A percentile compares a stretch with the other conserved stretches of the same genome.
These are phyloP conservation scores for Extremus antarcticus DNA, from an alignment of 495 filamentous ascomycete species.

Conservation along the genomic window DNA sequence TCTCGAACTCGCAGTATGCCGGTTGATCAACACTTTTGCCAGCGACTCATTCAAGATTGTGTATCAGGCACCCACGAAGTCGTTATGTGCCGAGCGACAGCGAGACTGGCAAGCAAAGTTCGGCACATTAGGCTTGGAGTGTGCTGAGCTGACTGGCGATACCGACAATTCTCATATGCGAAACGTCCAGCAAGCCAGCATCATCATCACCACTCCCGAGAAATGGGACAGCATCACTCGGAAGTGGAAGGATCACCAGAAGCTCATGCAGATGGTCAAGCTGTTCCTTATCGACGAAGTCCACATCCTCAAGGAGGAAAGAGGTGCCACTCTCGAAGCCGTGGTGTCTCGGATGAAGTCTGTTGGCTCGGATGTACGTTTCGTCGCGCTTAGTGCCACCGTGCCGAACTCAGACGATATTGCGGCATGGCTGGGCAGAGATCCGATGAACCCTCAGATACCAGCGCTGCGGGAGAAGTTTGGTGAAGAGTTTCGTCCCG, in stretches of 20 bases:
- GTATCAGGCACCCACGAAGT: constrained; percentile 91
- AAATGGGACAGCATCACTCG: constrained; percentile 98
- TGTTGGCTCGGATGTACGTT: constrained; percentile 74
- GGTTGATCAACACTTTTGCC: constrained; percentile 49
- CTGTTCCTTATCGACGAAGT: constrained; percentile 95
- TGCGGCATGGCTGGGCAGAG: constrained; percentile 80
- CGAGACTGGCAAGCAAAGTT: constrained; percentile 86
- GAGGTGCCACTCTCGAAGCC: constrained; percentile 88
- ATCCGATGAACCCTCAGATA: constrained; percentile 51
- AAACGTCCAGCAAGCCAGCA: constrained; percentile 67
- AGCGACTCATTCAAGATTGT: constrained; percentile 78
- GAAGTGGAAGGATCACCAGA: constrained; percentile 86
- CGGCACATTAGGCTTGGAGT: constrained; percentile 56
- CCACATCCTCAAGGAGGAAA: constrained; percentile 80
- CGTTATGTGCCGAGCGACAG: constrained; percentile 73
- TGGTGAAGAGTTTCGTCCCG: constrained; percentile 82
- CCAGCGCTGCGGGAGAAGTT: constrained; percentile 72
- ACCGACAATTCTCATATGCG: constrained; percentile 64
- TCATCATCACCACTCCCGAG: constrained; percentile 94
- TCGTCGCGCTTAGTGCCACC: constrained; percentile 86
- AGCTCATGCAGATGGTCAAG: constrained; percentile 73
- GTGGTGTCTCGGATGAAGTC: constrained; percentile 96
- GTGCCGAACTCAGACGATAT: constrained; percentile 89
- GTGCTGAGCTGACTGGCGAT: constrained; percentile 86
- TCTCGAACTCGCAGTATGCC: constrained; percentile 85